phyloP scores from a whole-genome alignment of 495 filamentous ascomycete species.

The Penicillium canescens region DNA sequence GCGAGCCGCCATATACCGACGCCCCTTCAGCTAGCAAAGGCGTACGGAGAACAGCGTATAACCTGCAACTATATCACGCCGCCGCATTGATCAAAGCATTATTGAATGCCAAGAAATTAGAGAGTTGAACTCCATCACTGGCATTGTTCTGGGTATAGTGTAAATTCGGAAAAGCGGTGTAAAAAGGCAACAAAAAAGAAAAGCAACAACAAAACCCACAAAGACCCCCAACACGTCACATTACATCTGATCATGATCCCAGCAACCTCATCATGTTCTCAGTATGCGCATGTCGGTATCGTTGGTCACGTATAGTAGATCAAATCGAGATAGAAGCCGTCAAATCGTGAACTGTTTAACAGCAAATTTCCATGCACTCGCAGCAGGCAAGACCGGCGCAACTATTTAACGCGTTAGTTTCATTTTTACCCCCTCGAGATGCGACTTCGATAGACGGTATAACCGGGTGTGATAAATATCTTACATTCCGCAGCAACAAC shows the following conservation, averaged over 20 bases:
- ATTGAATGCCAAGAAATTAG: neutral
- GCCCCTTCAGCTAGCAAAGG: slow-evolving; percentile 1
- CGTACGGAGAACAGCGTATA: neutral
- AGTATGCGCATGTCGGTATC: neutral
- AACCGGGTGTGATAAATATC: slow-evolving; percentile 8
- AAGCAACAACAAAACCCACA: neutral
- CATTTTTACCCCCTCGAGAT: slow-evolving; percentile 11
- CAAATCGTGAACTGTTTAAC: slow-evolving; percentile 21
- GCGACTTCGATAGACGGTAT: neutral
- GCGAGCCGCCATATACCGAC: slow-evolving; percentile 18
- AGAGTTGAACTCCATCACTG: slow-evolving; percentile 8
- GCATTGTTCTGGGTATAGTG: slow-evolving; percentile 11
- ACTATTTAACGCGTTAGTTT: slow-evolving; percentile 20
- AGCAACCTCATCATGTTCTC: too few species aligned
- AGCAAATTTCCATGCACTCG: slow-evolving; percentile 49
- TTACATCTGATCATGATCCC: neutral
- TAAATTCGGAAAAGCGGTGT: neutral
- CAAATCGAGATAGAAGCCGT: too few species aligned
- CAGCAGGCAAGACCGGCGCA: slow-evolving; percentile 46
- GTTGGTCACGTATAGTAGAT: neutral
- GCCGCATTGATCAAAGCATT: neutral
- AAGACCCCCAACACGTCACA: neutral
- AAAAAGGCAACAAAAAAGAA: neutral
- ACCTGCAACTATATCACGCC: too few species aligned
- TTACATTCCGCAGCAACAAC: slow-evolving; percentile 48